A percentile compares a stretch with the other conserved stretches of the same genome.
These are phyloP conservation scores for Pelagophyceae sp. DNA, from an alignment of 352 stramenopile species.

Conservation along the genomic window DNA sequence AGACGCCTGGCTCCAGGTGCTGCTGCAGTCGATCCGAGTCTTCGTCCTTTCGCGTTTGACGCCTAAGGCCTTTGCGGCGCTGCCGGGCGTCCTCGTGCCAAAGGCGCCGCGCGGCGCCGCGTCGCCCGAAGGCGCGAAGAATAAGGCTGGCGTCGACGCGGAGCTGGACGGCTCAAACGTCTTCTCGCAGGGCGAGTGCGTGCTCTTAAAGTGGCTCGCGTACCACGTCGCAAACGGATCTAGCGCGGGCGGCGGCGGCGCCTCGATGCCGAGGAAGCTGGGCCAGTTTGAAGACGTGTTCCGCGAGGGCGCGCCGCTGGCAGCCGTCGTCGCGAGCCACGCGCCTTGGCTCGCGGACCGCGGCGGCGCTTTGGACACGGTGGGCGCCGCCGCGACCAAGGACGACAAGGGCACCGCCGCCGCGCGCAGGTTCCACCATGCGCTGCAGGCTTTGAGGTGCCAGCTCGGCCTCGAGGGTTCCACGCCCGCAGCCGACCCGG, in stretches of 20 bases:
- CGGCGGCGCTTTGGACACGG: conserved; percentile 51
- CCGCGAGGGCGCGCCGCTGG: conserved; percentile 62
- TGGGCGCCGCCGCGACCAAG: conserved; percentile 16
- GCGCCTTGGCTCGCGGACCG: conserved; percentile 62
- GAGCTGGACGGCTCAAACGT: conserved; percentile 67
- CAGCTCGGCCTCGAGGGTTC: too few relatives aligned
- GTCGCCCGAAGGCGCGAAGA: conserved; percentile 27
- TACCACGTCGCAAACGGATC: conserved; percentile 58
- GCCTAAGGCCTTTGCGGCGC: conserved; percentile 53
- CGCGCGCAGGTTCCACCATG: conserved; percentile 46
- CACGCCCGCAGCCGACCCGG: too few relatives aligned
- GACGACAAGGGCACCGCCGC: conserved; percentile 43
- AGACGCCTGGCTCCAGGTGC: conserved; percentile 65
- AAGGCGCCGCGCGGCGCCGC: conserved; percentile 22
- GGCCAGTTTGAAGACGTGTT: conserved; percentile 47
- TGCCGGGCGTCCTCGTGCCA: conserved; percentile 46
- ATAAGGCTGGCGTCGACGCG: conserved; percentile 23
- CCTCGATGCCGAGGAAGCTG: not conserved
- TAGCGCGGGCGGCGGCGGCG: conserved; percentile 19
- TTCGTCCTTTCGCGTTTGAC: conserved; percentile 80
- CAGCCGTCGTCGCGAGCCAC: conserved; percentile 68
- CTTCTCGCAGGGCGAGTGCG: conserved; percentile 75
- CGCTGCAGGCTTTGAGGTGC: conserved; percentile 35
- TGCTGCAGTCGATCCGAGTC: conserved; percentile 79
- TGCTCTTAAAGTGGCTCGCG: conserved; percentile 77